phyloP scores from a whole-genome alignment of 179 eudicot species.

The Spinacia oleracea region DNA sequence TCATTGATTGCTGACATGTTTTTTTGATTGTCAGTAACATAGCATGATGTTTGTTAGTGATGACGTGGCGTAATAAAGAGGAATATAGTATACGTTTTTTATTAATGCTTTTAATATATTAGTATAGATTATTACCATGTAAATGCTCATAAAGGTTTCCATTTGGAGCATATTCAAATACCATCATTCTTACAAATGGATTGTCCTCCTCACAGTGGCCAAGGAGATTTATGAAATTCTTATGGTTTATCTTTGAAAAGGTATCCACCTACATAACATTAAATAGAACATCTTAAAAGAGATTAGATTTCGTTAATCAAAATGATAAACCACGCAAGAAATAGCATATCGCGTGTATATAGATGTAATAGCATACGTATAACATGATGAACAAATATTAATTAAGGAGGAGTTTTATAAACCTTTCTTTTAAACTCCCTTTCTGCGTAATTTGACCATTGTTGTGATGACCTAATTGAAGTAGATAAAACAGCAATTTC shows the following conservation, averaged over 20 bases:
- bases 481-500: slow-evolving; percentile 84
- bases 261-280: slow-evolving; percentile 52
- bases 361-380: too few species aligned
- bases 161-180: slow-evolving; percentile 89
- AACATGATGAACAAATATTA: not conserved
- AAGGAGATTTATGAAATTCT: slow-evolving; percentile 84
- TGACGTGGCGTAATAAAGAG: too few species aligned
- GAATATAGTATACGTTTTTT: too few species aligned
- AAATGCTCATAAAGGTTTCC: slow-evolving; percentile 89
- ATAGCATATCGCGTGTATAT: not conserved
- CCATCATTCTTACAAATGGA: slow-evolving; percentile 93
- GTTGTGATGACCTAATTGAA: slow-evolving; percentile 51
- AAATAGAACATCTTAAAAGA: slow-evolving; percentile 10
- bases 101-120: too few species aligned
- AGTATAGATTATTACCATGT: slow-evolving; percentile 54
- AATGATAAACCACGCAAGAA: not conserved
- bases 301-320: not conserved
- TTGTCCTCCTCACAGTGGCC: slow-evolving; percentile 90
- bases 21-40: too few species aligned
- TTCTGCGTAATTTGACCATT: slow-evolving; percentile 74
- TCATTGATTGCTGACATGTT: too few species aligned
- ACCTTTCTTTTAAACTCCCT: slow-evolving; percentile 73
- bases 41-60: too few species aligned
- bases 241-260: slow-evolving; percentile 82
- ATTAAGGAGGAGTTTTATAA: slow-evolving; percentile 1